These are phyloP conservation scores for Zygosaccharomyces bisporus DNA, from an alignment of 805 yeast genomes.

Conservation along the genomic window DNA sequence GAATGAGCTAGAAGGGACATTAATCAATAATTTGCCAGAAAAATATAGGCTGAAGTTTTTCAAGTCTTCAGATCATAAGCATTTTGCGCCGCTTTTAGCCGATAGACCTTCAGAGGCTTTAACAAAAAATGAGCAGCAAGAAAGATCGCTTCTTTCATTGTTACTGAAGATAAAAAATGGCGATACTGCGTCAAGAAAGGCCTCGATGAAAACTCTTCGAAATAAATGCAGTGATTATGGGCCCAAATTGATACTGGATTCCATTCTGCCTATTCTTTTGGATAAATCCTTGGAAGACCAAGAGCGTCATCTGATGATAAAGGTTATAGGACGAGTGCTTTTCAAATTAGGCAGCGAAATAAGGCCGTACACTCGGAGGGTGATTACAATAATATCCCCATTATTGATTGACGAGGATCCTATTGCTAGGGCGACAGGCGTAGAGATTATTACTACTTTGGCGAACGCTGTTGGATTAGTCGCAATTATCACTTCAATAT, in stretches of 20 bases:
- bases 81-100: slow-evolving; percentile 59
- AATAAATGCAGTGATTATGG: slow-evolving; percentile 65
- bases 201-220: slow-evolving; percentile 61
- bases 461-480: slow-evolving; percentile 81
- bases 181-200: slow-evolving; percentile 59
- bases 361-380: slow-evolving; percentile 68
- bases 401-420: slow-evolving; percentile 74
- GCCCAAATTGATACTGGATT: slow-evolving; percentile 61
- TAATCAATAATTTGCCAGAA: slow-evolving; percentile 59
- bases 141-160: slow-evolving; percentile 56
- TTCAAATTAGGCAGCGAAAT: slow-evolving; percentile 61
- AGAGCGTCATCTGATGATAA: slow-evolving; percentile 78
- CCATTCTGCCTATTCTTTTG: slow-evolving; percentile 69
- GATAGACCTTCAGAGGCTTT: slow-evolving; percentile 35
- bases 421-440: slow-evolving; percentile 70
- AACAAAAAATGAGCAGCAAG: slow-evolving; percentile 52
- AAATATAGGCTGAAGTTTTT: slow-evolving; percentile 62
- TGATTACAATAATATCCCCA: slow-evolving; percentile 73
- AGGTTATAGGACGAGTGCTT: slow-evolving; percentile 66
- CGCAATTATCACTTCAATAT: slow-evolving; percentile 68
- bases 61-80: slow-evolving; percentile 65
- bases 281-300: slow-evolving; percentile 72
- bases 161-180: slow-evolving; percentile 78
- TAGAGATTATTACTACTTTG: slow-evolving; percentile 70
- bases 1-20: slow-evolving; percentile 34